These are phyloP conservation scores for Tylopilus sp. DNA, from an alignment of 1,284 basidiomycete genomes.

Conservation along the genomic window DNA sequence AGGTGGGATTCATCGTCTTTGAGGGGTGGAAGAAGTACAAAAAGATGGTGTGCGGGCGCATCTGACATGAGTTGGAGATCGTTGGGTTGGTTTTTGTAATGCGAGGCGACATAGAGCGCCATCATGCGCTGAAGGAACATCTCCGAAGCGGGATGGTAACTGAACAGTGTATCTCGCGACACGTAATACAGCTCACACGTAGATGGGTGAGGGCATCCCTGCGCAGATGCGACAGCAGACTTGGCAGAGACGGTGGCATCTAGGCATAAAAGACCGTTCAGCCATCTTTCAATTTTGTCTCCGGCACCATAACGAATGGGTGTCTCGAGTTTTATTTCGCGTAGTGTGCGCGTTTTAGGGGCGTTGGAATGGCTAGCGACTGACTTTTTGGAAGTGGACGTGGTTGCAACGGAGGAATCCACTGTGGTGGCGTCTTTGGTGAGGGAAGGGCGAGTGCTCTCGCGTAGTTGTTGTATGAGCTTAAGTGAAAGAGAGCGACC, in stretches of 20 bases:
- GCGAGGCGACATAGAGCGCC: conserved; percentile 94
- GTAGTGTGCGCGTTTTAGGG: conserved; percentile 73
- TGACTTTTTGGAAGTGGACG: conserved; percentile 50
- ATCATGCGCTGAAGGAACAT: conserved; percentile 98
- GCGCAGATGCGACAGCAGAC: conserved; percentile 44
- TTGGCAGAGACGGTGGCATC: conserved; percentile 79
- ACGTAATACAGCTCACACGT: conserved; percentile 96
- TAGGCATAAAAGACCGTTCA: conserved; percentile 88
- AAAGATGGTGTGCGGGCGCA: conserved; percentile 95
- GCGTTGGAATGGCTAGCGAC: conserved; percentile 43
- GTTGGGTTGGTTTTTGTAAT: conserved; percentile 99
- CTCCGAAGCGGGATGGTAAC: conserved; percentile 95
- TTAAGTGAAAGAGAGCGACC: conserved; percentile 97
- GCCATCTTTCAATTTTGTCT: conserved; percentile 93
- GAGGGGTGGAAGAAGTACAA: conserved; percentile 91
- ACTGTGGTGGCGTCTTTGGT: conserved; percentile 53
- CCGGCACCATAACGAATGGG: conserved; percentile 91
- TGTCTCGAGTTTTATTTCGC: conserved; percentile 92
- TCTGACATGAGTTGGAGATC: conserved; percentile 96
- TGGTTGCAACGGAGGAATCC: conserved; percentile 43
- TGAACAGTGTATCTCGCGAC: conserved; percentile 94
- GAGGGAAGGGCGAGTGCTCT: conserved; percentile 72
- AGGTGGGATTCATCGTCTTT: conserved; percentile 82
- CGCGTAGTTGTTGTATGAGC: conserved; percentile 94
- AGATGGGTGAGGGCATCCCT: conserved; percentile 90